These are phyloP conservation scores for Stagonosporopsis tanaceti DNA, from an alignment of 2,329 filamentous ascomycete genomes.

Conservation along the genomic window DNA sequence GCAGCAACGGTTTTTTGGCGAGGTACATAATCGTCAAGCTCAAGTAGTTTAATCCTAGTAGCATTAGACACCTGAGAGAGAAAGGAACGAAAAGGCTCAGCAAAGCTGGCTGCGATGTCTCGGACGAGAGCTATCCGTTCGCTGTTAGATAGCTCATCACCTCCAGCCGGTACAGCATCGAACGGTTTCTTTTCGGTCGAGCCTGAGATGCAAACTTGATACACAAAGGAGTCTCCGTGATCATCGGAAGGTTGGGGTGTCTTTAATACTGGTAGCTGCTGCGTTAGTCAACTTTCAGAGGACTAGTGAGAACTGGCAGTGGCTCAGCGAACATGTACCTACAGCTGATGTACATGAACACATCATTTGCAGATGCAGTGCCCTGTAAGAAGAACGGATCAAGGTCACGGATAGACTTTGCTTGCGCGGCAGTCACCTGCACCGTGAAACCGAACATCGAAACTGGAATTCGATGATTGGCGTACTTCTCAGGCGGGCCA, in stretches of 20 bases:
- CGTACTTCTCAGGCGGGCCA: not conserved
- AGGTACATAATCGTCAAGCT: conserved; percentile 18
- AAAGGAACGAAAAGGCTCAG: conserved; percentile 20
- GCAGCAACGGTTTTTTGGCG: not conserved
- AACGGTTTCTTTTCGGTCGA: conserved; percentile 5
- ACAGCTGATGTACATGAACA: conserved; percentile 18
- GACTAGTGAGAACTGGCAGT: not conserved
- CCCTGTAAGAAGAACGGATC: conserved; percentile 28
- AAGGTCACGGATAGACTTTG: conserved; percentile 16
- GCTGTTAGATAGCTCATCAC: not conserved
- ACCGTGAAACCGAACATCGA: conserved; percentile 21
- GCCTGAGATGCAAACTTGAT: conserved; percentile 21
- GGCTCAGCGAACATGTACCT: not conserved
- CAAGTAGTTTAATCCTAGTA: conserved; percentile 10
- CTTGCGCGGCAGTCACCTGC: conserved; percentile 16
- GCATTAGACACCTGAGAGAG: conserved; percentile 7
- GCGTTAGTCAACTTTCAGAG: not conserved
- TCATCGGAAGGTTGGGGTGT: conserved; percentile 5
- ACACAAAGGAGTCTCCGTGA: not conserved
- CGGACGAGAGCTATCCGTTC: conserved; percentile 8
- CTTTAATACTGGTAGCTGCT: conserved; percentile 11
- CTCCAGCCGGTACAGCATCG: not conserved
- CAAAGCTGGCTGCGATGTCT: not conserved
- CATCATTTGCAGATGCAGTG: conserved; percentile 12
- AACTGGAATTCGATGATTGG: conserved; percentile 14